A percentile compares a stretch with the other conserved stretches of the same genome.
These are phyloP conservation scores for Raphanus sativus DNA, from an alignment of 345 rosid species.

Conservation along the genomic window DNA sequence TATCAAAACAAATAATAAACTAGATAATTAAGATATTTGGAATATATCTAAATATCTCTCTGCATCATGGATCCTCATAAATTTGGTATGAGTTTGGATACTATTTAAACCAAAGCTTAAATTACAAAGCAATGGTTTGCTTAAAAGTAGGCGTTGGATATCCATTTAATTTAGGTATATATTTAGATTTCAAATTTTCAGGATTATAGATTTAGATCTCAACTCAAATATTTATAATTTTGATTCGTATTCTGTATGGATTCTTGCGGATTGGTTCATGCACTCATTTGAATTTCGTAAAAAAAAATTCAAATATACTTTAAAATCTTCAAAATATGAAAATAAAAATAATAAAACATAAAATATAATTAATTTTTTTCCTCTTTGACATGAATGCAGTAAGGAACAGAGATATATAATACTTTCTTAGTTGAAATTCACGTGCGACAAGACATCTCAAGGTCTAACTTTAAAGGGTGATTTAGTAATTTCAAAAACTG, in stretches of 20 bases:
- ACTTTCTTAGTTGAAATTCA: background rate
- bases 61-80: too few relatives aligned
- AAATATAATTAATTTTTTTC: too few relatives aligned
- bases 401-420: too few relatives aligned
- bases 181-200: too few relatives aligned
- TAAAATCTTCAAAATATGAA: background rate
- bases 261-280: background rate
- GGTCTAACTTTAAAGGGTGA: conserved; percentile 10
- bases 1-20: too few relatives aligned
- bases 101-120: background rate
- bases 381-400: too few relatives aligned
- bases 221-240: too few relatives aligned
- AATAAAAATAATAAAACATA: background rate
- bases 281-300: background rate
- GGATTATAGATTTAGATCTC: background rate
- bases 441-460: background rate
- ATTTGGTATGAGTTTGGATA: too few relatives aligned
- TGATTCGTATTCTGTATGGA: background rate
- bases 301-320: background rate
- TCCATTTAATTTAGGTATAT: too few relatives aligned
- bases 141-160: background rate
- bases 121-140: background rate
- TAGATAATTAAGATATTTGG: too few relatives aligned
- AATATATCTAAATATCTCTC: too few relatives aligned
- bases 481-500: background rate